Percentiles rank a stretch among this genome's conserved stretches.
These are phyloP conservation scores for Tetrapisispora phaffii DNA, from an alignment of 805 yeast genomes.

Conservation along the genomic window DNA sequence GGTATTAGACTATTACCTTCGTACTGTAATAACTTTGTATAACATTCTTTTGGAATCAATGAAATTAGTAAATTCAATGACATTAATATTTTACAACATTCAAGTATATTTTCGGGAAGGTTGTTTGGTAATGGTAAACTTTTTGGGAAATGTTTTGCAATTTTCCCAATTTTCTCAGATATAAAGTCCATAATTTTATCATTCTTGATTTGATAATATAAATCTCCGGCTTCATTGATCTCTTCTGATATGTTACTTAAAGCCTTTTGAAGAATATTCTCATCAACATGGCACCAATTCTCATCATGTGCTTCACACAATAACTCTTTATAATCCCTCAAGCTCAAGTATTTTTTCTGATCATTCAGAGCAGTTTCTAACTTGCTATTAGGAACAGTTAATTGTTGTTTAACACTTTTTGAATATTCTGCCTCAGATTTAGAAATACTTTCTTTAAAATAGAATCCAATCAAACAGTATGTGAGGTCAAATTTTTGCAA, in stretches of 20 bases:
- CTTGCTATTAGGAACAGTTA: neutral
- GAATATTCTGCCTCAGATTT: constrained; percentile 17
- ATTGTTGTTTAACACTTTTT: neutral
- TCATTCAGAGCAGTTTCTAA: too few species aligned
- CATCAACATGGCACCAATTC: constrained; percentile 17
- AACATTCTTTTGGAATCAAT: constrained; percentile 38
- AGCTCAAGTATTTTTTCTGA: constrained; percentile 18
- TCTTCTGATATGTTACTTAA: constrained; percentile 33
- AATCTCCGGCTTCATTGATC: constrained; percentile 36
- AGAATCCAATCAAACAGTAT: constrained; percentile 21
- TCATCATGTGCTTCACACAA: constrained; percentile 22
- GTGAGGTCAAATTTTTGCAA: constrained; percentile 17
- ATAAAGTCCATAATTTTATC: constrained; percentile 33
- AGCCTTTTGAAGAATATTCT: constrained; percentile 13
- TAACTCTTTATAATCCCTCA: constrained; percentile 27
- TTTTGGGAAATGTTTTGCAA: constrained; percentile 32
- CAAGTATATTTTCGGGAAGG: constrained; percentile 28
- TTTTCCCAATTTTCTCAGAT: constrained; percentile 29
- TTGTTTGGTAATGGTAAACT: constrained; percentile 27
- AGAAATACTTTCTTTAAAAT: constrained; percentile 8
- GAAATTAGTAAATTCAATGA: constrained; percentile 37
- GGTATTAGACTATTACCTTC: constrained; percentile 5
- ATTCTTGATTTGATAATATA: constrained; percentile 37
- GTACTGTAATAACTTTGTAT: constrained; percentile 12
- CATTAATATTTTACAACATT: constrained; percentile 29